phyloP scores from a whole-genome alignment of 2,329 filamentous ascomycete species.

The Ustilaginoidea virens region DNA sequence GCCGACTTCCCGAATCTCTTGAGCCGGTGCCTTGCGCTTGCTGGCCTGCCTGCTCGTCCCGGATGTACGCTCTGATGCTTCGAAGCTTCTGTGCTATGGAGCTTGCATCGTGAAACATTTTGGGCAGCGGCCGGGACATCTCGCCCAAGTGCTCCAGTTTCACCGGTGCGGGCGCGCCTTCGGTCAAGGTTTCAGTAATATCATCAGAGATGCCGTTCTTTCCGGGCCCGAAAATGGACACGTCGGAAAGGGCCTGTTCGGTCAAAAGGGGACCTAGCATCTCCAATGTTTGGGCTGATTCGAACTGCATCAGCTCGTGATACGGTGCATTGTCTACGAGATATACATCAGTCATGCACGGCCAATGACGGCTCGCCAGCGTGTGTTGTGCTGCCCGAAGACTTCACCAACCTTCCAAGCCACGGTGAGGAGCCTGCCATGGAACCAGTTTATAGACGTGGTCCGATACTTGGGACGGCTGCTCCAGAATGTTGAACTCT shows the following conservation, averaged over 20 bases:
- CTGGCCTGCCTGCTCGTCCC: slow-evolving; percentile 13
- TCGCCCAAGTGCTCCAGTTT: slow-evolving; percentile 22
- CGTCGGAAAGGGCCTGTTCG: slow-evolving; percentile 35
- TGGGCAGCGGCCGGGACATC: slow-evolving; percentile 20
- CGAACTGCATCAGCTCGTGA: slow-evolving; percentile 41
- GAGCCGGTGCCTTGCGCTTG: slow-evolving; percentile 11
- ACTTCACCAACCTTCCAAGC: slow-evolving; percentile 30
- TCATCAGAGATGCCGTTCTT: slow-evolving; percentile 26
- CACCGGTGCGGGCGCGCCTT: slow-evolving; percentile 16
- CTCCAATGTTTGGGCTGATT: slow-evolving; percentile 33
- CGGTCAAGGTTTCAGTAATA: slow-evolving; percentile 24
- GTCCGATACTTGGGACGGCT: slow-evolving; percentile 40
- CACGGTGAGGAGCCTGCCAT: slow-evolving; percentile 44
- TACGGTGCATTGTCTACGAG: slow-evolving; percentile 32
- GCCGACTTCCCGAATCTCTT: slow-evolving; percentile 14
- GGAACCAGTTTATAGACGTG: slow-evolving; percentile 45
- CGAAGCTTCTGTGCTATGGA: slow-evolving; percentile 34
- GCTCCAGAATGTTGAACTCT: slow-evolving; percentile 44
- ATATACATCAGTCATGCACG: too few relatives aligned
- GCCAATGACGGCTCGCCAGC: too few relatives aligned
- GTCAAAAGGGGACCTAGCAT: slow-evolving; percentile 39
- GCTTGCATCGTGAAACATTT: slow-evolving; percentile 23
- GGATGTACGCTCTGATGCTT: slow-evolving; percentile 25
- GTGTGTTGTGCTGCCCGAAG: too few relatives aligned
- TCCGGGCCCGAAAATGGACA: slow-evolving; percentile 41